Percentiles rank a stretch among this genome's conserved stretches.
phyloP scores from a whole-genome alignment of 257 asterid genomes.

The Solanum paucissectum region DNA sequence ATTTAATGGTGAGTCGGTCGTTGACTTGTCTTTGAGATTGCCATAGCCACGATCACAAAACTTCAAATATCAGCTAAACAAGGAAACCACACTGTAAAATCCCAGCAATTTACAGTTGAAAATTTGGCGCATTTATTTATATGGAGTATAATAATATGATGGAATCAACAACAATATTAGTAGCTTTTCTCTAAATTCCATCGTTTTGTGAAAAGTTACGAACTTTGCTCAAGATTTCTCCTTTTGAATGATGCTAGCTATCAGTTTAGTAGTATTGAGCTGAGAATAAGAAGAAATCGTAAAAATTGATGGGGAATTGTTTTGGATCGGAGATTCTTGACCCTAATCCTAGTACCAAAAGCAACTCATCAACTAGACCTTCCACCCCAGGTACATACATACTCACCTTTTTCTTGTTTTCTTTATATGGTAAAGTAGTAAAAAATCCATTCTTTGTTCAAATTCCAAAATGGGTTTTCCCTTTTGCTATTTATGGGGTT shows the following conservation, averaged over 20 bases:
- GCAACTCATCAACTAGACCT: conserved; percentile 13
- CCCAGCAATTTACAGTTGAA: background rate
- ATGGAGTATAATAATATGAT: background rate
- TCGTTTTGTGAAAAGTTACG: background rate
- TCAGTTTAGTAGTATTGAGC: background rate
- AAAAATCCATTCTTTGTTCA: background rate
- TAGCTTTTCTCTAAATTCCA: background rate
- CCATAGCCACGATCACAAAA: background rate
- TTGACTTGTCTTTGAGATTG: background rate
- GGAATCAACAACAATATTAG: background rate
- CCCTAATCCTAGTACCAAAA: conserved; percentile 22
- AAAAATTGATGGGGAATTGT: conserved; percentile 75
- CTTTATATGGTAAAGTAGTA: background rate
- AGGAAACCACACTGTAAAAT: background rate
- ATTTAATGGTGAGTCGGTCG: background rate
- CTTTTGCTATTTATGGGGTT: background rate
- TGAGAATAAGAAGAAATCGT: background rate
- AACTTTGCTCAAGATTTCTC: background rate
- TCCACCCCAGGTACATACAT: conserved; percentile 42
- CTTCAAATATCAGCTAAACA: background rate
- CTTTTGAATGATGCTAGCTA: background rate
- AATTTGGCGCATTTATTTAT: background rate
- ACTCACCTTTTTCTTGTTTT: background rate
- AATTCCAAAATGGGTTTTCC: background rate
- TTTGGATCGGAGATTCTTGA: conserved; percentile 43